phyloP scores from a whole-genome alignment of 164 flowering plant species.

The Liriodendron chinense region DNA sequence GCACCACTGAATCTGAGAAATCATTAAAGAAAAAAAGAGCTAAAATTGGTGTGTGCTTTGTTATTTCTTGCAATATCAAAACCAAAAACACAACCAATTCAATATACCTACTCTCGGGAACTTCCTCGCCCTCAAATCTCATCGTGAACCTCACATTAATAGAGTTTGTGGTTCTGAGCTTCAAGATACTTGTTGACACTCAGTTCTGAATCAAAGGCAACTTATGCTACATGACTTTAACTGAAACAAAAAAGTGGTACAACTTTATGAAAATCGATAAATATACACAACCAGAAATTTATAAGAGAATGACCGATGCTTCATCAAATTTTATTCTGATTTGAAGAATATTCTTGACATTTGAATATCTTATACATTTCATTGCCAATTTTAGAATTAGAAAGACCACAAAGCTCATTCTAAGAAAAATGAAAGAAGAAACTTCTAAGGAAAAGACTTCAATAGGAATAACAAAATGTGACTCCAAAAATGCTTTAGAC shows the following conservation, averaged over 20 bases:
- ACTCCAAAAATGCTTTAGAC: no score
- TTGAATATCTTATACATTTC: no score
- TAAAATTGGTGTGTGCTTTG: not conserved
- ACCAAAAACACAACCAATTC: not conserved
- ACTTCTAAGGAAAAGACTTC: constrained; percentile 16
- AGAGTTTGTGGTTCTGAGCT: constrained; percentile 41
- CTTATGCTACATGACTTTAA: no score
- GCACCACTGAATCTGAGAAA: constrained; percentile 65
- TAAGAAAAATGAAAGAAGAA: no score
- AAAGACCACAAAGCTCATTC: constrained; percentile 6
- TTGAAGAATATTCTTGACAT: no score
- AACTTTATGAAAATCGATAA: not conserved
- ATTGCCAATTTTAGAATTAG: no score
- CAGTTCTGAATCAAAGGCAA: constrained; percentile 7
- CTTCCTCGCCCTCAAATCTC: constrained; percentile 82
- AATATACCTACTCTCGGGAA: constrained; percentile 69
- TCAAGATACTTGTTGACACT: constrained; percentile 70
- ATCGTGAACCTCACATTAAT: constrained; percentile 76
- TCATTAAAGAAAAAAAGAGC: not conserved
- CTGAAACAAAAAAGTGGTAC: no score
- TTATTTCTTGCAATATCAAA: not conserved
- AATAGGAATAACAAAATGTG: constrained; percentile 16
- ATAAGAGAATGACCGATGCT: no score
- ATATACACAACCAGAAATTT: no score
- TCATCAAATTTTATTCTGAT: no score